Evolutionary conservation across 2,329 filamentous ascomycete genomes (phyloP).

Genomic region (Penicillium griseofulvum): DNA sequence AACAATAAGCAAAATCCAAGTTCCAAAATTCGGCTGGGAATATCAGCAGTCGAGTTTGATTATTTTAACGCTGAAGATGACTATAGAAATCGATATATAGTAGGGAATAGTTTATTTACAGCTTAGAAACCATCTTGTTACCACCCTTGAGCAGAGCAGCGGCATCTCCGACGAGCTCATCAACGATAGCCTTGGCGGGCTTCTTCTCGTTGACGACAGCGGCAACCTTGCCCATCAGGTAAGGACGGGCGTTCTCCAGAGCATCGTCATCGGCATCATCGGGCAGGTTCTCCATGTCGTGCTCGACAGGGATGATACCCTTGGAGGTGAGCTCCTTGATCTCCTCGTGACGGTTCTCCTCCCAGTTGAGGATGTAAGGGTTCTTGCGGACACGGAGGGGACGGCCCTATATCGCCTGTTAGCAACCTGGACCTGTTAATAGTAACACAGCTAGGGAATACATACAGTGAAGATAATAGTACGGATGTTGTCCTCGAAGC

Average conservation of each 20-base stretch:
- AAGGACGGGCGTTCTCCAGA: constrained; percentile 87
- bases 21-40: not conserved
- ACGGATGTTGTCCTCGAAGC: constrained; percentile 92
- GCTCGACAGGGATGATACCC: constrained; percentile 89
- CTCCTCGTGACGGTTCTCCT: constrained; percentile 82
- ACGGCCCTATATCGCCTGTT: constrained; percentile 57
- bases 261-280: constrained; percentile 75
- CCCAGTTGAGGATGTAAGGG: constrained; percentile 93
- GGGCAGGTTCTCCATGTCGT: constrained; percentile 82
- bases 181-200: constrained; percentile 84
- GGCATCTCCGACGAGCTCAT: constrained; percentile 87
- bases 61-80: constrained; percentile 10
- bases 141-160: constrained; percentile 67
- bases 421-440: constrained; percentile 5
- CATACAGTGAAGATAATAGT: constrained; percentile 91
- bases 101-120: constrained; percentile 51
- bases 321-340: constrained; percentile 88
- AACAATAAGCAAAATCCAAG: not conserved
- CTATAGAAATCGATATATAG: not conserved
- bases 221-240: constrained; percentile 94
- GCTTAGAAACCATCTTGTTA: constrained; percentile 65
- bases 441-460: not conserved
- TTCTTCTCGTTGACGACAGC: constrained; percentile 93
- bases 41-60: not conserved
- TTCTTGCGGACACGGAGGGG: constrained; percentile 92